Conservation (phyloP, 352 stramenopile genomes). For the Globisporangium apiculatum region DNA sequence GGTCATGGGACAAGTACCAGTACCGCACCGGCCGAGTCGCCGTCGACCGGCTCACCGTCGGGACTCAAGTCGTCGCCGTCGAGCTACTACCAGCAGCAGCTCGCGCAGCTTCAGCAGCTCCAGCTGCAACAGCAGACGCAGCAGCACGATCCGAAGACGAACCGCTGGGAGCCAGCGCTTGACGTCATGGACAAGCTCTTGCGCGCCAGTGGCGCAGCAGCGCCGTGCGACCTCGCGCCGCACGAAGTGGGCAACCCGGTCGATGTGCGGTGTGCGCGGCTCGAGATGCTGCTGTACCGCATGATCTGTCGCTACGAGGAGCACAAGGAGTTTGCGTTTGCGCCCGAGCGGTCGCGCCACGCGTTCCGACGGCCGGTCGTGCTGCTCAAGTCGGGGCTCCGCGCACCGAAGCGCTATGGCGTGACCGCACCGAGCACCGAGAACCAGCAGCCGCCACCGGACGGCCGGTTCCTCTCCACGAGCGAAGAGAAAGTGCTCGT, state of each 20-base stretch:
- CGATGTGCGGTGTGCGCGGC: slow-evolving; percentile 50
- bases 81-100: slow-evolving; percentile 6
- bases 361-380: slow-evolving; percentile 11
- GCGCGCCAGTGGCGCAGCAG: slow-evolving; percentile 41
- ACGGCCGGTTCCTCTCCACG: slow-evolving; percentile 13
- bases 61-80: slow-evolving; percentile 4
- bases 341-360: slow-evolving; percentile 27
- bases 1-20: neutral
- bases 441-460: slow-evolving; percentile 24
- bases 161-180: slow-evolving; percentile 70
- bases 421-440: slow-evolving; percentile 19
- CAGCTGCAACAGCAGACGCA: slow-evolving; percentile 7
- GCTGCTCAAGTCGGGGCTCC: slow-evolving; percentile 27
- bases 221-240: slow-evolving; percentile 28
- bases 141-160: slow-evolving; percentile 35
- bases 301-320: slow-evolving; percentile 86
- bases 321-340: slow-evolving; percentile 64
- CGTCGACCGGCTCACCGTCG: neutral
- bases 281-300: slow-evolving; percentile 80
- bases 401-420: slow-evolving; percentile 45
- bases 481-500: slow-evolving; percentile 33
- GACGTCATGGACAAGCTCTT: slow-evolving; percentile 79
- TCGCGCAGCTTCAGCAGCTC: neutral
- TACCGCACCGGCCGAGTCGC: neutral
- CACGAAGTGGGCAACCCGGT: slow-evolving; percentile 31